Evolutionary conservation across 2,329 filamentous ascomycete species (phyloP), one percentile per base, ranked within the genome.

Genomic region (Daldinia eschscholtzii): DNA sequence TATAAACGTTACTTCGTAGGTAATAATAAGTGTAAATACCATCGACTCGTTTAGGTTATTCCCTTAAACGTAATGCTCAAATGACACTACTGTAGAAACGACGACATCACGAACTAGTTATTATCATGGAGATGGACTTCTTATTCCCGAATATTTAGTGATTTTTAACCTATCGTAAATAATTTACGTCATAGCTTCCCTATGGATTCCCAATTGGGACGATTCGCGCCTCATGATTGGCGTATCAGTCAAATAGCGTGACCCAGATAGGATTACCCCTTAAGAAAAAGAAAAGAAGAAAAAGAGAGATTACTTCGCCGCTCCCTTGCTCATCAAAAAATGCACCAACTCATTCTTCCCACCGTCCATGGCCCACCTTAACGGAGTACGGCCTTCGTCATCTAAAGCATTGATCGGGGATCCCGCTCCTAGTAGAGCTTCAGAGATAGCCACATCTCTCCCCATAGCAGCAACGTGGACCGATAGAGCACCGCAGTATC

Each of bases 391-490:
- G 7, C 59, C 44, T 28, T 70, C 66, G 7, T 72, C 71, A 18
- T 75, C 73, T 26, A 59, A 28, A 2, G 64, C 68, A 18, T 74
- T 71, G 6, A 74, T 61, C 1, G 64, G 66, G 15, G 72, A 73
- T 26, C 70, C 68, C 3, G 66, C 69, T 50, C 68, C 59, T 20
- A 75, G 52, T 2, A 75, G 68, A 15, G 57, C 44, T 10, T 64
- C 41, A 7, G 73, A 23, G 30, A 74, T 57, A 20, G 59, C 64
- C 26, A 67, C n/a, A n/a, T 71, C 61, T 13, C 64, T 71, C 12
- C 73, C 73, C 67, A 75, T 74, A 26, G 70, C 71, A 13, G 72
- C 73, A 41, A 75, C 50, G 60, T 74, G 72, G 9, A 75, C 59
- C 13, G 73, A 70, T 12, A 74, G 60, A 3, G 73, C 72, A 13